Evolutionary conservation across 2,329 filamentous ascomycete species (phyloP), one percentile per base, ranked within the genome.

Genomic region (Tolypocladium nubicola): DNA sequence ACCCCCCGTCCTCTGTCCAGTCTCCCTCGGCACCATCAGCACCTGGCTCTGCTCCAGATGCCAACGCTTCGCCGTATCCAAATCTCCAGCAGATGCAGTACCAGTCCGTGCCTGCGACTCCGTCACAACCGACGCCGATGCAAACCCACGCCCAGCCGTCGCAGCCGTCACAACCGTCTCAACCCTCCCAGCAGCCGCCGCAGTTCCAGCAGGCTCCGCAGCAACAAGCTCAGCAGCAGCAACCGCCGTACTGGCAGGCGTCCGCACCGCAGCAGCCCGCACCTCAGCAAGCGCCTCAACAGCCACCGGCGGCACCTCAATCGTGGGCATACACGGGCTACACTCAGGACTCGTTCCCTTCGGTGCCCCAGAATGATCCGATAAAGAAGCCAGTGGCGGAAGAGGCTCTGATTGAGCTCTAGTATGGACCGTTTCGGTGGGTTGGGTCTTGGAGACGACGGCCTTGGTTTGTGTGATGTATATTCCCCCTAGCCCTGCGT

Each of bases 321-420:
- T 69, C 66, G n/a, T 72, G 73, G 62, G 73, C 71, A 3, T 82
- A 83, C 60, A 60, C 69, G 13, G 75, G 77, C 8, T 86, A 83
- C 64, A 73, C 71, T 3, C 82, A 83, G 65, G 81, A 86, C 30
- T 74, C 80, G 3, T 89, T 90, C 65, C 87, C 88, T 1, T 76
- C 81, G 2, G 78, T 82, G 35, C 83, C 81, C 14, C 73, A 73
- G 55, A 78, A 72, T 54, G 73, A 75, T 49, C 72, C 71, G 3
- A 60, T 66, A 30, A 67, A 69, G 60, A 66, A 78, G 65, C 81
- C 80, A 16, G 79, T 75, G 1, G 79, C 87, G 52, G 89, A 93
- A 71, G 89, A 93, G 71, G 87, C 85, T 58, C 73, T 94, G 66
- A 94, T 94, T 71, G 89, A 94, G 70, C 77, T 93, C 60, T 92